Evolutionary conservation across 2,329 filamentous ascomycete species (phyloP), one percentile per base, ranked within the genome.

Genomic region (Juglanconis oblonga): DNA sequence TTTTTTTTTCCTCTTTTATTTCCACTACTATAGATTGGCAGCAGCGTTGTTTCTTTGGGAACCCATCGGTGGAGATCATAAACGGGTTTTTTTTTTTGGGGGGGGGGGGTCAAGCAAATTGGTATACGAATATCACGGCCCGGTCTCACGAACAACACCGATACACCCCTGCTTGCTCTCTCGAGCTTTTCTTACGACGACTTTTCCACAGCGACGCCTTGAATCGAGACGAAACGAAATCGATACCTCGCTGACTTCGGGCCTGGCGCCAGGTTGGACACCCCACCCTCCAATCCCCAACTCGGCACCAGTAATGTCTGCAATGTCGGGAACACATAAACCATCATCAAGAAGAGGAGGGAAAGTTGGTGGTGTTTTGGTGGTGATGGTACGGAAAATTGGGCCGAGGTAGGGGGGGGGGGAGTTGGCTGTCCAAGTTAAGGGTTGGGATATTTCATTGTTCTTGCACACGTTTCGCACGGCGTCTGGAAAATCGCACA

Each of bases 91-190:
- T 45, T 11, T n/a, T 5, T 8, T 14, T 38, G 8, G 47, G 13
- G 17, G 17, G 45, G 14, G 11, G 47, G 50, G 40, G 45, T 51
- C 31, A 45, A 38, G 40, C 42, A 45, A 33, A 24, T 55, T 63
- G 58, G 51, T 49, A 58, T 50, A 61, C 32, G 54, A 56, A 51
- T 31, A 48, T 58, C 54, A 63, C 47, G 61, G 54, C 42, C 45
- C 55, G 42, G 48, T 51, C 32, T 55, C 42, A 62, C 61, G 57
- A 60, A 59, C 47, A 57, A 8, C 24, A 44, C 24, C 33, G 32
- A 55, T 45, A 60, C 38, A 59, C 38, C 45, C 54, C 44, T 45
- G 47, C 38, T 49, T 11, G 52, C 49, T 60, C 49, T 48, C 44
- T 47, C 53, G 32, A 52, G 49, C 38, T 29, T 10, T 35, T 14